Base-by-base conservation (phyloP, 176 grass and related monocot genomes). In the Elymus sibiricus region DNA sequence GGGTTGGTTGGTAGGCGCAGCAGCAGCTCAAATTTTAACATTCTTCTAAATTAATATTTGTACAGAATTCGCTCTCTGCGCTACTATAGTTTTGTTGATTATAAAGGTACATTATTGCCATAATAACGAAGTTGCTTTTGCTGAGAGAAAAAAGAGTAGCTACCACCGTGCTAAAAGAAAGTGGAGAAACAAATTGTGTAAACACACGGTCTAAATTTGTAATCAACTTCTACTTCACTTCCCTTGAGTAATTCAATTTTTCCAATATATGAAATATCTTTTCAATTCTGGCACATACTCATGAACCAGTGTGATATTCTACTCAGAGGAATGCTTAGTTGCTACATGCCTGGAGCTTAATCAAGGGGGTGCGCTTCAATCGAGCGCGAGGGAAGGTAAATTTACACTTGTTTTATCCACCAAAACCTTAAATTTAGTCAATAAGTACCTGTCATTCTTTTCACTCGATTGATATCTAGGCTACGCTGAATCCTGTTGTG, bases 231-330 rank as follows among this genome's bases (percentile, higher is more conserved):
- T 71, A 71, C 35, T 42, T 39, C 3, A 71, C 4, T 42, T 5
- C 35, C 32, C 37, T 40, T 40, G 67, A n/a, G 17, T 71, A 42
- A 71, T 42, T 71, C 37, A 71, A 71, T 5, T 11, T 70, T 1
- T 71, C 34, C 11, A 42, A 71, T 14, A 10, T 10, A 71, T 71
- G 24, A 21, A 28, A 27, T 15, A 65, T 31, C 16, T 11, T 2
- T n/a, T 42, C 2, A 42, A 40, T 71, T 37, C 37, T 42, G 5
- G 4, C 22, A 71, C 37, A 13, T 71, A 80, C 26, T 69, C 16
- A 86, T 79, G 6, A 86, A 80, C n/a, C 21, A 24, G 7, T 82
- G 55, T 84, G 38, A 32, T 28, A 21, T 64, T 75, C 55, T 71
- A 71, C 40, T 42, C 69, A 84, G 70, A 75, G 42, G 70, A 74